Evolutionary conservation across 1,139 yeast genomes (phyloP).

Genomic region (Meyerozyma elateridarum): DNA sequence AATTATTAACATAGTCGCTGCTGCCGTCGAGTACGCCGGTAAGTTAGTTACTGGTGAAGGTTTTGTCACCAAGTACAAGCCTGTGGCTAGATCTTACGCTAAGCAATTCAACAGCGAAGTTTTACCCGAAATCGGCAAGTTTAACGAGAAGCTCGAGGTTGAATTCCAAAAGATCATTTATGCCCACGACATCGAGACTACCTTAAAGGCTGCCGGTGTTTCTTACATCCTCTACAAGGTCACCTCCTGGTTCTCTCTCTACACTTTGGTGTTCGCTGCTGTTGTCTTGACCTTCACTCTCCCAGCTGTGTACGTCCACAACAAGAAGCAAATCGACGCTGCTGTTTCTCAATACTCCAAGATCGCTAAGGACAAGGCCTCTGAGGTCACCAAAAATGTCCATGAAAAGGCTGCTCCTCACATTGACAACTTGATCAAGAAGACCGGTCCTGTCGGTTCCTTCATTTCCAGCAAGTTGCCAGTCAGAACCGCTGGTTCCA

Average conservation of each 20-base stretch:
- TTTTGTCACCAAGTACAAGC: constrained; percentile 62
- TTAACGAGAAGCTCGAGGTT: constrained; percentile 40
- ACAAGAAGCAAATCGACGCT: constrained; percentile 80
- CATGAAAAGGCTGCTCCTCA: constrained; percentile 52
- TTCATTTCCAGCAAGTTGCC: constrained; percentile 58
- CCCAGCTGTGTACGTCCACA: constrained; percentile 69
- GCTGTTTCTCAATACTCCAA: constrained; percentile 55
- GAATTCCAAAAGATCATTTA: constrained; percentile 57
- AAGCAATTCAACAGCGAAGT: constrained; percentile 34
- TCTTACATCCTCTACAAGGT: constrained; percentile 65
- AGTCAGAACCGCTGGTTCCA: constrained; percentile 68
- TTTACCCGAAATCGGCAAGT: constrained; percentile 42
- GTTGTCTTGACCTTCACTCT: constrained; percentile 65
- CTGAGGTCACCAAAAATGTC: constrained; percentile 47
- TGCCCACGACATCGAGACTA: constrained; percentile 61
- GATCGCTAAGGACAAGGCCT: constrained; percentile 52
- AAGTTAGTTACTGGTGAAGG: constrained; percentile 67
- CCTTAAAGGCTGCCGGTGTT: constrained; percentile 68
- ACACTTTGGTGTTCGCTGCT: constrained; percentile 55
- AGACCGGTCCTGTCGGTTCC: constrained; percentile 61
- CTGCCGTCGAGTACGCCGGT: constrained; percentile 66
- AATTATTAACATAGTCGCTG: constrained; percentile 49
- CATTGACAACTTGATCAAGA: constrained; percentile 42
- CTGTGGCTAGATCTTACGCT: constrained; percentile 38
- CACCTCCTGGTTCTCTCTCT: constrained; percentile 73